Percentiles rank a stretch among this genome's conserved stretches.
Evolutionary conservation across 2,329 filamentous ascomycete genomes (phyloP).

Genomic region (Magnaporthiopsis rhizophila): DNA sequence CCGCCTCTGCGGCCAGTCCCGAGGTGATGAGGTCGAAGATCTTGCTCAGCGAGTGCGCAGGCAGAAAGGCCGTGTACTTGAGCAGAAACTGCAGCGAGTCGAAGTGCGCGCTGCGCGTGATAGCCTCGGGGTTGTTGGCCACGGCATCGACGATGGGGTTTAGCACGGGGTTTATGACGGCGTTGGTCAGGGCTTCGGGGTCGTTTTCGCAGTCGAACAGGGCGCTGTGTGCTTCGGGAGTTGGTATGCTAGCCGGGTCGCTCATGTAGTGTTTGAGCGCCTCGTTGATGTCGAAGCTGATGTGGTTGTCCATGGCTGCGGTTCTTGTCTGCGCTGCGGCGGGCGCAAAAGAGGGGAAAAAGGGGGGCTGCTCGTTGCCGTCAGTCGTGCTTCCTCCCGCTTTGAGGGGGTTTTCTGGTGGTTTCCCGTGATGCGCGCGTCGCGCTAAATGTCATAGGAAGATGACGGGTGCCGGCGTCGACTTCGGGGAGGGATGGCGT

Average conservation of each 20-base stretch:
- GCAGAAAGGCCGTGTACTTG: slow-evolving; percentile 80
- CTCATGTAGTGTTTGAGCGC: slow-evolving; percentile 95
- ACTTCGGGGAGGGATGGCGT: neutral
- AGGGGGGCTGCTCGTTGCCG: neutral
- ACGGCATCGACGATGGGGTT: slow-evolving; percentile 91
- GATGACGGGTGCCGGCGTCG: neutral
- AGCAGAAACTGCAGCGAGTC: slow-evolving; percentile 93
- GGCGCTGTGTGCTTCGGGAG: slow-evolving; percentile 74
- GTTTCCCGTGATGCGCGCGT: neutral
- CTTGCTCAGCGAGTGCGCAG: slow-evolving; percentile 79
- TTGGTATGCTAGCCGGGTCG: slow-evolving; percentile 75
- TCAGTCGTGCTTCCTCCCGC: neutral
- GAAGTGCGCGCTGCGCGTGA: slow-evolving; percentile 70
- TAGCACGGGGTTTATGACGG: slow-evolving; percentile 74
- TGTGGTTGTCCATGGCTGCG: slow-evolving; percentile 57
- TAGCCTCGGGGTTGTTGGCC: slow-evolving; percentile 83
- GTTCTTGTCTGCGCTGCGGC: slow-evolving; percentile 1
- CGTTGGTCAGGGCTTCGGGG: slow-evolving; percentile 70
- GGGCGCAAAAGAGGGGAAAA: neutral
- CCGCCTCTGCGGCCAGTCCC: slow-evolving; percentile 76
- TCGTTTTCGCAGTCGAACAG: slow-evolving; percentile 91
- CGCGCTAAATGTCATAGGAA: neutral
- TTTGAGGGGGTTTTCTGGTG: neutral
- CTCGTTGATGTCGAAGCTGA: slow-evolving; percentile 92
- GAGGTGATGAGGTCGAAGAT: slow-evolving; percentile 86